Base-by-base conservation (phyloP, 2,329 filamentous ascomycete species). In the Aspergillus sp. region DNA sequence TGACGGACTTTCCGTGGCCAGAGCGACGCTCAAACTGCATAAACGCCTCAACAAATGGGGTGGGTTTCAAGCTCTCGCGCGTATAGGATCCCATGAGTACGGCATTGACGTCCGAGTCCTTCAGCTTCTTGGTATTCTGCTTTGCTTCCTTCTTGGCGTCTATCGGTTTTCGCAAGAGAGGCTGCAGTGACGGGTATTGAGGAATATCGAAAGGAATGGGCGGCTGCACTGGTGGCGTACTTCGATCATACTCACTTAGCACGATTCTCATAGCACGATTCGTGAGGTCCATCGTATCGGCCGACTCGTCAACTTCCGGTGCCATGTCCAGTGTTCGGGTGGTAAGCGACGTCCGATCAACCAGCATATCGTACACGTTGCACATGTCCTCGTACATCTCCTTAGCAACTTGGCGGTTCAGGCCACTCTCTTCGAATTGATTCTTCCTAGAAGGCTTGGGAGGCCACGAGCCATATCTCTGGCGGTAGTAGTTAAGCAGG, bases 401-500 rank as follows among this genome's bases (percentile, higher is more conserved):
- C 69, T 87, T 86, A 43, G 97, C 79, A 6, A 96, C 90, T 45
- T 91, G 76, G 23, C 95, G 84, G 73, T 97, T 97, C 21, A 98
- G 81, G 0, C 93, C 93, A 64, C 87, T 90, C 65, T 93, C 91
- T 27, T 90, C 88, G 63, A 96, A 91, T 1, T 88, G 84, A 70
- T 96, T 96, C 82, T 96, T 96, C 81, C 96, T 96, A 66, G 87
- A 93, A 2, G 92, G 91, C 73, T 95, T 96, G 8, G 95, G 93
- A 2, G 95, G 93, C 93, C 93, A 90, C 31, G 86, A 82, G n/a
- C 87, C 87, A 67, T 87, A 88, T 47, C 83, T 81, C 50, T 81
- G 73, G 62, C 87, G 86, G 69, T 87, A 96, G 72, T 92, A 88
- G 62, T 81, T 79, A 51, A 92, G 79, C 17, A 88, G 83, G 70